phyloP scores from a whole-genome alignment of 1,139 yeast species.

The Pichiaceae sp. region DNA sequence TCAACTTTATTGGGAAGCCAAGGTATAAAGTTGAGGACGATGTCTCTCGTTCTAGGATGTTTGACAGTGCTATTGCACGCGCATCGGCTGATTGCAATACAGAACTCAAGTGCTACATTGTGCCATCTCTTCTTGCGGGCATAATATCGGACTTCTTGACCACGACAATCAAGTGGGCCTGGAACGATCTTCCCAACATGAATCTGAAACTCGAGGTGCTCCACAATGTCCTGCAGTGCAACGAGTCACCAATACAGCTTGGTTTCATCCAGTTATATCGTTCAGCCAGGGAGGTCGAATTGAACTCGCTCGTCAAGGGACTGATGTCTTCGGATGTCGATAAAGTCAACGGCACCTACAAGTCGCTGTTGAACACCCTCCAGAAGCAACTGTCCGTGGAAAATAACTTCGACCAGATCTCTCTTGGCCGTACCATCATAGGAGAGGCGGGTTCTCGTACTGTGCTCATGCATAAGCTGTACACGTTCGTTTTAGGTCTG shows the following conservation, averaged over 20 bases:
- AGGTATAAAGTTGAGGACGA: slow-evolving; percentile 23
- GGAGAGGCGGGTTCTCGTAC: slow-evolving; percentile 12
- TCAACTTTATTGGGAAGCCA: slow-evolving; percentile 23
- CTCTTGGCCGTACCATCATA: slow-evolving; percentile 20
- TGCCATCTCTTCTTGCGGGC: slow-evolving; percentile 23
- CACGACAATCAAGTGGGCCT: slow-evolving; percentile 16
- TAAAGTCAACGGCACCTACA: slow-evolving; percentile 19
- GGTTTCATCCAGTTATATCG: slow-evolving; percentile 41
- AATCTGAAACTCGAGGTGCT: slow-evolving; percentile 40
- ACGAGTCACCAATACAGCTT: slow-evolving; percentile 40
- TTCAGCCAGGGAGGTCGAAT: slow-evolving; percentile 24
- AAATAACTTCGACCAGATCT: slow-evolving; percentile 17
- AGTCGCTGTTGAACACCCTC: slow-evolving; percentile 13
- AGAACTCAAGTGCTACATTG: slow-evolving; percentile 18
- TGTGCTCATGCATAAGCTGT: slow-evolving; percentile 24
- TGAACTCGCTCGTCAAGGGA: slow-evolving; percentile 16
- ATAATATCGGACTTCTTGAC: slow-evolving; percentile 20
- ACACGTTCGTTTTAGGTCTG: slow-evolving; percentile 38
- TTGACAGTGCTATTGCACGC: slow-evolving; percentile 20
- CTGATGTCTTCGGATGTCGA: slow-evolving; percentile 14
- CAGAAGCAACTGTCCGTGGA: slow-evolving; percentile 14
- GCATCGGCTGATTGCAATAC: slow-evolving; percentile 9
- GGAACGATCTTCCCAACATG: slow-evolving; percentile 22
- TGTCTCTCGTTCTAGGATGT: slow-evolving; percentile 18
- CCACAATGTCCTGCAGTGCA: slow-evolving; percentile 46